A percentile compares a stretch with the other conserved stretches of the same genome.
Evolutionary conservation across 179 eudicot species (phyloP).

Genomic region (Actinidia arguta): DNA sequence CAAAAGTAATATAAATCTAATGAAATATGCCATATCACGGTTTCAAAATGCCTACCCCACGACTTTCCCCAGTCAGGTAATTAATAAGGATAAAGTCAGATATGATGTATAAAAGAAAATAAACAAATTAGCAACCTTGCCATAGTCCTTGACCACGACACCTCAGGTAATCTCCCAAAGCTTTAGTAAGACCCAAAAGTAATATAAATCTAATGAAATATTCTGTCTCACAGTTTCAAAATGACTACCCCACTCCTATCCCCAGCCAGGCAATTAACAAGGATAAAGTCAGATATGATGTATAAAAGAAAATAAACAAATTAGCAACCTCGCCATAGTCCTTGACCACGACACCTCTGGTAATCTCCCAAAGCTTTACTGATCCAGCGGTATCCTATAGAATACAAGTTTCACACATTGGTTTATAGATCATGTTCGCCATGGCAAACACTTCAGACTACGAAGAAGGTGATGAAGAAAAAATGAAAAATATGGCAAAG

Average conservation of each 20-base stretch:
- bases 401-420: slow-evolving; percentile 22
- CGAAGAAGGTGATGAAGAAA: not conserved
- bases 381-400: slow-evolving; percentile 86
- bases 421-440: slow-evolving; percentile 18
- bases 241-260: slow-evolving; percentile 3
- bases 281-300: not conserved
- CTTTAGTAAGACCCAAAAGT: slow-evolving; percentile 40
- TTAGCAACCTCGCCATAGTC: slow-evolving; percentile 82
- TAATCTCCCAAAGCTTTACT: slow-evolving; percentile 98
- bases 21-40: not conserved
- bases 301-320: not conserved
- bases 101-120: not conserved
- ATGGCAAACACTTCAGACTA: not conserved
- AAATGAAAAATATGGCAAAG: not conserved
- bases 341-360: slow-evolving; percentile 76
- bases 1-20: slow-evolving; percentile 13
- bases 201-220: not conserved
- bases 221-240: not conserved
- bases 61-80: not conserved
- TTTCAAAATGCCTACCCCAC: not conserved
- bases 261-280: slow-evolving; percentile 1
- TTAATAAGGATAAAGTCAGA: not conserved
- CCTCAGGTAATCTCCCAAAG: slow-evolving; percentile 98
- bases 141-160: slow-evolving; percentile 77
- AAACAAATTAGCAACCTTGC: slow-evolving; percentile 55